Evolutionary conservation across 768 basidiomycete genomes (phyloP).

Genomic region (Pleurotus djamor): DNA sequence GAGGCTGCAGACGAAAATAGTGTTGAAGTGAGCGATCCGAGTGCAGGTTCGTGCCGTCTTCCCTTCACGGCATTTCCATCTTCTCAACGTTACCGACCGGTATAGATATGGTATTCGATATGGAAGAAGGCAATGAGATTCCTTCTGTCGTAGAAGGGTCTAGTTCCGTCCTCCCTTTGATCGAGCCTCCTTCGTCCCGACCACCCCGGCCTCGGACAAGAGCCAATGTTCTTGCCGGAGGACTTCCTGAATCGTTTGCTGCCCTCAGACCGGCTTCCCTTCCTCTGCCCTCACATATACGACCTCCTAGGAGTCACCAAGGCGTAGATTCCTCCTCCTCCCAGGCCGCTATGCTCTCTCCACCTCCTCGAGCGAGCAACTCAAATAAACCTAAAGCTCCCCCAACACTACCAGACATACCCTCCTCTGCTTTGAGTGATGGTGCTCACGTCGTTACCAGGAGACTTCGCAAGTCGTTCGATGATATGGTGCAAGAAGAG

Average conservation of each 20-base stretch:
- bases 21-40: slow-evolving; percentile 19
- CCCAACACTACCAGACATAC: background rate
- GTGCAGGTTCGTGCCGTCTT: slow-evolving; percentile 41
- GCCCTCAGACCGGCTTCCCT: slow-evolving; percentile 65
- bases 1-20: slow-evolving; percentile 28
- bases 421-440: background rate
- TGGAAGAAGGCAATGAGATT: slow-evolving; percentile 47
- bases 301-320: slow-evolving; percentile 37
- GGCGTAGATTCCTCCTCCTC: slow-evolving; percentile 24
- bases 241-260: slow-evolving; percentile 56
- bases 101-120: slow-evolving; percentile 68
- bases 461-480: slow-evolving; percentile 11
- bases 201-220: slow-evolving; percentile 26
- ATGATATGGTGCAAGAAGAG: background rate
- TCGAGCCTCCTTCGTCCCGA: slow-evolving; percentile 34
- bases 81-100: background rate
- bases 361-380: slow-evolving; percentile 25
- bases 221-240: slow-evolving; percentile 24
- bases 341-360: slow-evolving; percentile 6
- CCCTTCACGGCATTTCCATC: background rate
- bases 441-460: slow-evolving; percentile 9
- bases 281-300: slow-evolving; percentile 63
- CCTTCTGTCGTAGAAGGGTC: slow-evolving; percentile 26
- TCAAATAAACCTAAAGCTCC: slow-evolving; percentile 6
- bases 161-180: slow-evolving; percentile 34